Base-by-base conservation (phyloP, 1,139 yeast species). In the Geotrichum fermentans region DNA sequence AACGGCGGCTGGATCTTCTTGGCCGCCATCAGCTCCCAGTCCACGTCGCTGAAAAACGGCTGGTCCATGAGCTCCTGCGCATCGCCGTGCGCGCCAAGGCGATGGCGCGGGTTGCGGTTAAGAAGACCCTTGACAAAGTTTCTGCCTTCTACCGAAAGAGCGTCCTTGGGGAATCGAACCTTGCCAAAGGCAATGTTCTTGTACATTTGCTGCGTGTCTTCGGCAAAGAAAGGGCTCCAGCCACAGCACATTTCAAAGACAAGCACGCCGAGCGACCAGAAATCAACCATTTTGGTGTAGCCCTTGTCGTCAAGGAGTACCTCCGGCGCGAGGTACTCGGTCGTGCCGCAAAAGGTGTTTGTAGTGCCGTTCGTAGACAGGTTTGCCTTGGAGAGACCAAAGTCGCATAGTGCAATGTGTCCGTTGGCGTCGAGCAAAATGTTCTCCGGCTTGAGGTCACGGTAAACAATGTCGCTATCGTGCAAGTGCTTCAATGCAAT, bases 211-310 rank as follows among this genome's bases (percentile, higher is more conserved):
- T 92, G 97, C 47, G 96, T 88, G 65, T 87, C 92, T 56, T 90
- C 97, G 36, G 97, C 97, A 64, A 88, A 92, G 66, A 92, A 92
- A 49, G 98, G 98, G 14, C 96, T 85, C 97, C 97, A 92, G 40
- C 98, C 98, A 70, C 97, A 92, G 67, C 97, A 77, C 98, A 92
- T 92, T 67, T 92, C 98, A 65, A 87, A 92, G 40, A 92, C 73
- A 44, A 92, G 73, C 36, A 92, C 92, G 30, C 98, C 98, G 56
- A 92, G 73, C 1, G 98, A 92, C 98, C 98, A 92, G 82, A 96
- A 92, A 69, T 92, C 98, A 34, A 92, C 97, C 61, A 86, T 83
- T 65, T 95, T 80, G 8, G 97, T 89, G 68, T 92, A 92, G 2
- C 97, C 98, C 65, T 87, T 88, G 67, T 92, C 97, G 55, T 92